A percentile compares a stretch with the other conserved stretches of the same genome.
phyloP scores from a whole-genome alignment of 2,329 filamentous ascomycete genomes.

The Aspergillus udagawae region DNA sequence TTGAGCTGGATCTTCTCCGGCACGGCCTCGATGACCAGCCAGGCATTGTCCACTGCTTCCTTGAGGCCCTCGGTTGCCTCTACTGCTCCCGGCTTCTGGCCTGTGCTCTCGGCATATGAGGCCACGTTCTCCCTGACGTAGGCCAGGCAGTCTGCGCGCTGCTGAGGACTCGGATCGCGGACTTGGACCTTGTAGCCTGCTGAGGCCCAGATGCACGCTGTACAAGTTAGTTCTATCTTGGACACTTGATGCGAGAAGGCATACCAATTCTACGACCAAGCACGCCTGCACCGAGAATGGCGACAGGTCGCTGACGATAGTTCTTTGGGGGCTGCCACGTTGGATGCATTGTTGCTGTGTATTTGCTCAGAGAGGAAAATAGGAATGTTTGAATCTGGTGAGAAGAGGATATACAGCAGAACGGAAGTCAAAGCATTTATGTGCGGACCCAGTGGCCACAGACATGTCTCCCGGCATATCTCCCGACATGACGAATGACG shows the following conservation, averaged over 20 bases:
- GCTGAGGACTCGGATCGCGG: slow-evolving; percentile 30
- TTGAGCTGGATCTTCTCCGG: slow-evolving; percentile 51
- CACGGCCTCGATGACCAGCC: slow-evolving; percentile 54
- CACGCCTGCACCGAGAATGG: slow-evolving; percentile 41
- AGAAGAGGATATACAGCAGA: too few relatives aligned
- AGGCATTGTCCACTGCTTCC: slow-evolving; percentile 43
- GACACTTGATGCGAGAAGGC: background rate
- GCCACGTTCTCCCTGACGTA: slow-evolving; percentile 34
- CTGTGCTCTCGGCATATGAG: slow-evolving; percentile 26
- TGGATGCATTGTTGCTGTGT: slow-evolving; percentile 10
- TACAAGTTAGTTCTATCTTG: background rate
- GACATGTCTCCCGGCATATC: too few relatives aligned
- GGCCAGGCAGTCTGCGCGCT: slow-evolving; percentile 23
- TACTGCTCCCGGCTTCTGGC: slow-evolving; percentile 26
- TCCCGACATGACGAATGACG: background rate
- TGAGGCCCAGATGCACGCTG: slow-evolving; percentile 31
- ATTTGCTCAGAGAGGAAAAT: background rate
- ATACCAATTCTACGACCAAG: slow-evolving; percentile 39
- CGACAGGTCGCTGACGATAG: slow-evolving; percentile 36
- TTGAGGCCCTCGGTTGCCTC: slow-evolving; percentile 36
- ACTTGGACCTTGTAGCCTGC: slow-evolving; percentile 28
- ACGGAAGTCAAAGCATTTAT: background rate
- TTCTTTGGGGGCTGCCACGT: slow-evolving; percentile 22
- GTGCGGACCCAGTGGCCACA: background rate
- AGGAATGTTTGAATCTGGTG: too few relatives aligned